Conservation (phyloP, 177 flowering plant species). For the Vitis hybrid region DNA sequence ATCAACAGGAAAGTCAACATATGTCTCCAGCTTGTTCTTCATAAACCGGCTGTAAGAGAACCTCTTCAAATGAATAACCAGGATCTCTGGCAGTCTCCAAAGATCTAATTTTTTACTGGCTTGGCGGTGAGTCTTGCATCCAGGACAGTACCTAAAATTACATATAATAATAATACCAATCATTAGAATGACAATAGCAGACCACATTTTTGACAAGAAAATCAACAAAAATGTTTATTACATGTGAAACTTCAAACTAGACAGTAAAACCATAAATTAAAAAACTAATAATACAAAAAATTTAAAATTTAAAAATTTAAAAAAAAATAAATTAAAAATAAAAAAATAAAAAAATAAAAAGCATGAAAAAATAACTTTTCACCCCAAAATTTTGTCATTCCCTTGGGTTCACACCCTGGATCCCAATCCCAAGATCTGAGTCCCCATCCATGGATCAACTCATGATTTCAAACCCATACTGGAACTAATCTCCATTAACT, state of each 20-base stretch:
- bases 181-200: slow-evolving; percentile 3
- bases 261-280: neutral
- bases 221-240: neutral
- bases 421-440: too few relatives aligned
- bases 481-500: too few relatives aligned
- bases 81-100: slow-evolving; percentile 95
- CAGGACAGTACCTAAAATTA: slow-evolving; percentile 79
- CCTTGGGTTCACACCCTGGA: too few relatives aligned
- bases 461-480: too few relatives aligned
- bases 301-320: too few relatives aligned
- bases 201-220: neutral
- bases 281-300: neutral
- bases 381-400: too few relatives aligned
- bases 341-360: too few relatives aligned
- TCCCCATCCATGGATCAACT: too few relatives aligned
- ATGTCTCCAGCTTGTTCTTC: slow-evolving; percentile 87
- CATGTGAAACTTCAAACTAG: neutral
- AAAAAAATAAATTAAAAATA: too few relatives aligned
- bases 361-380: too few relatives aligned
- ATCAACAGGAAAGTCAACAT: slow-evolving; percentile 80
- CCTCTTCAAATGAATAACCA: slow-evolving; percentile 90
- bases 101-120: slow-evolving; percentile 95
- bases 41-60: slow-evolving; percentile 77
- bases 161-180: neutral
- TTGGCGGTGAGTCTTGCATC: slow-evolving; percentile 82